Percentiles rank a stretch among this genome's conserved stretches.
Evolutionary conservation across 2,329 filamentous ascomycete species (phyloP).

Genomic region (Fusarium sp.): DNA sequence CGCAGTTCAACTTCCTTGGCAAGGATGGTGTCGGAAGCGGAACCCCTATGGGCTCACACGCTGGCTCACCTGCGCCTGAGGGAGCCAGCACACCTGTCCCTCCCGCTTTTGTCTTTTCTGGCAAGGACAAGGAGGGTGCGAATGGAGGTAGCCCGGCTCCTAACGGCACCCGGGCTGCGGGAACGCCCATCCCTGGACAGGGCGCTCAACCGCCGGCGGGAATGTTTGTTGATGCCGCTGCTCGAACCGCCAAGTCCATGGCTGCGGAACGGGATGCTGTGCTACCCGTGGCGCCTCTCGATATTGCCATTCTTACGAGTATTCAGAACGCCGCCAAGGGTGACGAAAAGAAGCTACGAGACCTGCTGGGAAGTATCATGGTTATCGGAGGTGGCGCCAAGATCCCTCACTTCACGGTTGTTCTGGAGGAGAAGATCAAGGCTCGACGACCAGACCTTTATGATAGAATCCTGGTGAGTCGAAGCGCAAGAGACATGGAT

Average conservation of each 20-base stretch:
- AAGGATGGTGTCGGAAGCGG: constrained; percentile 76
- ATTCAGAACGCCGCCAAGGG: constrained; percentile 88
- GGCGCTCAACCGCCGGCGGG: constrained; percentile 54
- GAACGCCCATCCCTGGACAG: constrained; percentile 55
- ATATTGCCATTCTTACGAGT: constrained; percentile 88
- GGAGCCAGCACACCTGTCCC: constrained; percentile 75
- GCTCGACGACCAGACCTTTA: constrained; percentile 70
- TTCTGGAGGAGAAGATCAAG: constrained; percentile 85
- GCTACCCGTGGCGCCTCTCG: constrained; percentile 84
- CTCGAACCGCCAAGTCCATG: constrained; percentile 64
- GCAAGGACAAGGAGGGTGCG: constrained; percentile 54
- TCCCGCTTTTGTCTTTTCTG: constrained; percentile 66
- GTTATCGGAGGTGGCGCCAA: constrained; percentile 88
- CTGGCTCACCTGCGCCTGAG: constrained; percentile 89
- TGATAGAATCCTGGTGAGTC: constrained; percentile 71
- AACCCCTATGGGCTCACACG: constrained; percentile 86
- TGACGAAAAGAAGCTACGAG: constrained; percentile 92
- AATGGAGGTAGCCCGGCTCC: constrained; percentile 66
- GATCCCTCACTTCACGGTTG: constrained; percentile 81
- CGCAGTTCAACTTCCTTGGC: constrained; percentile 76
- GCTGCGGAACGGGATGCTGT: constrained; percentile 82
- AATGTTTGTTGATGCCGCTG: constrained; percentile 62
- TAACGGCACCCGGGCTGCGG: constrained; percentile 62
- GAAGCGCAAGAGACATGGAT: constrained; percentile 91
- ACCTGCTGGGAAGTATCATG: constrained; percentile 92